Conservation (phyloP, 2,329 filamentous ascomycete species). For the Botrytis hyacinthi region DNA sequence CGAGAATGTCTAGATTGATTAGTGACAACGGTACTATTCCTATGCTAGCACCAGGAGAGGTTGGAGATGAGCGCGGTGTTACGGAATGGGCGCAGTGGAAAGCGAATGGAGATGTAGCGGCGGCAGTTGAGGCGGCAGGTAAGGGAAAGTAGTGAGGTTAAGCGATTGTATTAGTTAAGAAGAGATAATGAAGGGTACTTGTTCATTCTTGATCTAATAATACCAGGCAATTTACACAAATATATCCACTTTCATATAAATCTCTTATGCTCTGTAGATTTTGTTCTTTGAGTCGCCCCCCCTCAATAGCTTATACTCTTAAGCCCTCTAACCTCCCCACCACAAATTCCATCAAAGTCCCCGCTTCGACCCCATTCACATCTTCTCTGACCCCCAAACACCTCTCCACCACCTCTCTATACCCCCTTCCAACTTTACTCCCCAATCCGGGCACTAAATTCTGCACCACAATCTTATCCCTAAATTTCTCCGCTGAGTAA, state of each 20-base stretch:
- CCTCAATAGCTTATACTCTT: constrained; percentile 3
- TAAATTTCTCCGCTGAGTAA: constrained; percentile 45
- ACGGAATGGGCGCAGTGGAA: not conserved
- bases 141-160: not conserved
- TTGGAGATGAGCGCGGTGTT: not conserved
- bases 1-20: not conserved
- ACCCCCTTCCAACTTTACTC: constrained; percentile 44
- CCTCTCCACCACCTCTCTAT: constrained; percentile 44
- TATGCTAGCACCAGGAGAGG: not conserved
- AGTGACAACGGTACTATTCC: not conserved
- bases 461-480: constrained; percentile 44
- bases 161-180: not conserved
- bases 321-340: constrained; percentile 45
- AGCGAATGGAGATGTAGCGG: not conserved
- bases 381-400: constrained; percentile 43
- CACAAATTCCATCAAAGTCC: constrained; percentile 45
- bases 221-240: not conserved
- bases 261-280: too few relatives aligned
- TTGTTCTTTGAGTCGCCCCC: not conserved
- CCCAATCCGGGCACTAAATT: constrained; percentile 44
- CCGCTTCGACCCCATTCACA: constrained; percentile 42
- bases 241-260: not conserved
- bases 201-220: not conserved
- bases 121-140: not conserved
- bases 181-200: not conserved